Conservation (phyloP, 2,329 filamentous ascomycete species). For the Microascus cirrosus region DNA sequence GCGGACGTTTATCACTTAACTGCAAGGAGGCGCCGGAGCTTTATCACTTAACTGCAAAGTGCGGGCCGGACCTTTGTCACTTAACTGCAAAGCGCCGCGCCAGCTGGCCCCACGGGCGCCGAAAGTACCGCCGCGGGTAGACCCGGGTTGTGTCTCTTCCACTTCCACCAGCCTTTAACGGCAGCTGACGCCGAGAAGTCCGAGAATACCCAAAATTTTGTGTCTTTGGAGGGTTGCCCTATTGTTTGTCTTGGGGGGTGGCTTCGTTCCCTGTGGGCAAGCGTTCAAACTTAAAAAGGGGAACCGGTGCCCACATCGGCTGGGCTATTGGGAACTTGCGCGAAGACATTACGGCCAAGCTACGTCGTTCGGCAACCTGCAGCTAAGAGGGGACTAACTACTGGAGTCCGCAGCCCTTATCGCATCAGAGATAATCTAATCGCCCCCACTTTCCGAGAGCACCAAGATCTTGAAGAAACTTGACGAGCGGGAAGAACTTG, state of each 20-base stretch:
- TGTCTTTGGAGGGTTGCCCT: neutral
- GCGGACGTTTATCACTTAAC: neutral
- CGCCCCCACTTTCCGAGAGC: neutral
- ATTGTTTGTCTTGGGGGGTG: no score
- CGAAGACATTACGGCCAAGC: neutral
- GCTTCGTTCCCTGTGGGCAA: no score
- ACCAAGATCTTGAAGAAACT: slow-evolving; percentile 2
- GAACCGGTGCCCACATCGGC: no score
- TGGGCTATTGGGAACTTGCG: no score
- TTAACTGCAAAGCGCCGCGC: no score
- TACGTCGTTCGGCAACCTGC: neutral
- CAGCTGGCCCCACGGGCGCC: neutral
- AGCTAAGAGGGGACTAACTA: neutral
- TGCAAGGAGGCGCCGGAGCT: neutral
- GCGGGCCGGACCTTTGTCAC: neutral
- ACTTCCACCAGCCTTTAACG: neutral
- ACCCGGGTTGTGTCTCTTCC: neutral
- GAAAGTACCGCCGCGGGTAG: neutral
- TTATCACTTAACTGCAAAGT: neutral
- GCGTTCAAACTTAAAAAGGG: no score
- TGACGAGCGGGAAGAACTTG: neutral
- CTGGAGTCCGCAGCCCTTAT: neutral
- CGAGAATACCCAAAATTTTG: neutral
- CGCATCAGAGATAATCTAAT: neutral
- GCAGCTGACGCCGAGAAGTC: neutral